Conservation (phyloP, 2,329 filamentous ascomycete species). For the Pseudogymnoascus pannorum region DNA sequence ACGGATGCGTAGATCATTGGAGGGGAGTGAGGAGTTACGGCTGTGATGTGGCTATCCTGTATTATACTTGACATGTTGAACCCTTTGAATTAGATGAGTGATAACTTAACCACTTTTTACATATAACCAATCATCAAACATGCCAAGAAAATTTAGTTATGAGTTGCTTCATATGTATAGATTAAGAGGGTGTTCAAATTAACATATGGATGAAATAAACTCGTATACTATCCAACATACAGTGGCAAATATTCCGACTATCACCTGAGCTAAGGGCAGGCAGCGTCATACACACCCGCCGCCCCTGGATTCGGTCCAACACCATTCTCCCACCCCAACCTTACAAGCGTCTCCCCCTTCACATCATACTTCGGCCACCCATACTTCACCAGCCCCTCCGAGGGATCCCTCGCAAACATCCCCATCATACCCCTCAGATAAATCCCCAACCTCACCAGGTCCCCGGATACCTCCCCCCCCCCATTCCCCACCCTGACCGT, state of each 20-base stretch:
- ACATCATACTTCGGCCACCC: conserved; percentile 26
- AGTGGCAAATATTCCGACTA: neutral
- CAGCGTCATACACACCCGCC: neutral
- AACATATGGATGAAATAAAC: neutral
- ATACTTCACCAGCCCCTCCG: conserved; percentile 27
- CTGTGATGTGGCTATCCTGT: neutral
- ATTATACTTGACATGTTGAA: neutral
- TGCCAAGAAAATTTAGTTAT: neutral
- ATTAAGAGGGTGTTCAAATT: neutral
- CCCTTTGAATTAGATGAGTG: neutral
- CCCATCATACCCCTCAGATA: conserved; percentile 34
- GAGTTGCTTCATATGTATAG: neutral
- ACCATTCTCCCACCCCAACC: conserved; percentile 25
- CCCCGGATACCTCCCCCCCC: conserved; percentile 21
- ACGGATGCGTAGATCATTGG: conserved; percentile 2
- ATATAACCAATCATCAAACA: neutral
- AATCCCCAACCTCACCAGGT: conserved; percentile 25
- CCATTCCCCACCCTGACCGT: conserved; percentile 17
- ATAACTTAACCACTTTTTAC: neutral
- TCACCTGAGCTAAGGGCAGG: neutral
- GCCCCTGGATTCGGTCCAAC: conserved; percentile 17
- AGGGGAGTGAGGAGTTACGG: neutral
- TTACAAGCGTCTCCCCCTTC: conserved; percentile 22
- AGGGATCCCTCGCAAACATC: conserved; percentile 34
- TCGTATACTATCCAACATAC: neutral